Percentiles rank a stretch among this genome's conserved stretches.
Evolutionary conservation across 257 asterid species (phyloP).

Genomic region (Ilex asprella): DNA sequence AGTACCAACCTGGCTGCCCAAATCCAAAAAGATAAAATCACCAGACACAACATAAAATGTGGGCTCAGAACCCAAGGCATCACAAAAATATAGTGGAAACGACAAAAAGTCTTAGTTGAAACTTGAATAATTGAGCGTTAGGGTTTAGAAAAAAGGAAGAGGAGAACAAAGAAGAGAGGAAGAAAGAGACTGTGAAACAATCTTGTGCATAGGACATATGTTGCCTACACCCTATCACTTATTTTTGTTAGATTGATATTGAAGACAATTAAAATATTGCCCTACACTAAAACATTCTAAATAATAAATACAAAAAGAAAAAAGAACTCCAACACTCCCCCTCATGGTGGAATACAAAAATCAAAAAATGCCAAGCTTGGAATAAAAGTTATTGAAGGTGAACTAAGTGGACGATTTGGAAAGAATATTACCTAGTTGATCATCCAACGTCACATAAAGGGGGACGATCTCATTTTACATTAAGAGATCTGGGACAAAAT

Average conservation of each 20-base stretch:
- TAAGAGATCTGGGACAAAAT: too few species aligned
- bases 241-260: too few species aligned
- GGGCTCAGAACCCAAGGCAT: background rate
- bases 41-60: constrained; percentile 13
- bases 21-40: constrained; percentile 31
- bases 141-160: too few species aligned
- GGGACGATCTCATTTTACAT: too few species aligned
- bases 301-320: background rate
- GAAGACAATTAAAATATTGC: background rate
- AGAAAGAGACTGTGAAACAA: too few species aligned
- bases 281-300: background rate
- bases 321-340: background rate
- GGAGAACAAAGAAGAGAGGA: too few species aligned
- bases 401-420: background rate
- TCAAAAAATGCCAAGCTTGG: background rate
- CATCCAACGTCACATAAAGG: background rate
- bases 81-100: too few species aligned
- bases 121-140: too few species aligned
- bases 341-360: background rate
- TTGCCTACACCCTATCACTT: too few species aligned
- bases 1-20: constrained; percentile 99
- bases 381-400: background rate
- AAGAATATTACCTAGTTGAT: background rate
- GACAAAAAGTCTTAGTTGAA: too few species aligned
- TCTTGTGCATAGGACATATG: too few species aligned